Base-by-base conservation (phyloP, 768 basidiomycete species). In the Boletus pseudopeckii region DNA sequence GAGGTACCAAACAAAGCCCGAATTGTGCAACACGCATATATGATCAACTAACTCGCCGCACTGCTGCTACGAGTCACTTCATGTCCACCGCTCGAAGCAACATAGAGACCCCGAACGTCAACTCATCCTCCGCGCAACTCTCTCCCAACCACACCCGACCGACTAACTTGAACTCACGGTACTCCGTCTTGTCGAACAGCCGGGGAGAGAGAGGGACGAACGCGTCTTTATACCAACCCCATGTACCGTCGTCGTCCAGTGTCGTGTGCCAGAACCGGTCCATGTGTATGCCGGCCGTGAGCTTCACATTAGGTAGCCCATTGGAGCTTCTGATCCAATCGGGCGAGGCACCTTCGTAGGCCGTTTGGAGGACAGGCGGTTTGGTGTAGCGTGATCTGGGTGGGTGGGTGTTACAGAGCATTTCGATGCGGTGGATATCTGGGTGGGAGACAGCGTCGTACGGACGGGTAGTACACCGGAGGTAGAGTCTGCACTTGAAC, bases 171-270 rank as follows among this genome's bases (percentile, higher is more conserved):
- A 82, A 81, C 41, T 67, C 61, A 17, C 76, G 67, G 42, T 76
- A 77, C 55, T 80, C 80, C 48, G 70, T 68, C 65, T 75, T 77
- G 24, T 70, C 65, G 54, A 82, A 81, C 22, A 82, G 54, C n/a
- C 64, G 55, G 7, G 75, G 70, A 7, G 80, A 79, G 28, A 82
- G 66, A 0, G 81, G 81, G 9, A 80, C 68, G 71, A 74, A 79
- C 55, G 76, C 71, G 40, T 72, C 69, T 56, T 74, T 61, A 32
- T 55, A 62, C 72, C 71, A 74, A 34, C 68, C 71, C 49, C 62
- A 66, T 10, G 50, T 54, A 22, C 64, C 60, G 17, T 67, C 59
- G 7, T 37, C 50, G 5, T 61, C 36, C 37, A 11, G 37, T 24
- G 33, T 43, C 32, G 55, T 56, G 18, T 50, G 53, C 67, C 67